Conservation (phyloP, 1,284 basidiomycete species). For the Rhodotorula sp. region DNA sequence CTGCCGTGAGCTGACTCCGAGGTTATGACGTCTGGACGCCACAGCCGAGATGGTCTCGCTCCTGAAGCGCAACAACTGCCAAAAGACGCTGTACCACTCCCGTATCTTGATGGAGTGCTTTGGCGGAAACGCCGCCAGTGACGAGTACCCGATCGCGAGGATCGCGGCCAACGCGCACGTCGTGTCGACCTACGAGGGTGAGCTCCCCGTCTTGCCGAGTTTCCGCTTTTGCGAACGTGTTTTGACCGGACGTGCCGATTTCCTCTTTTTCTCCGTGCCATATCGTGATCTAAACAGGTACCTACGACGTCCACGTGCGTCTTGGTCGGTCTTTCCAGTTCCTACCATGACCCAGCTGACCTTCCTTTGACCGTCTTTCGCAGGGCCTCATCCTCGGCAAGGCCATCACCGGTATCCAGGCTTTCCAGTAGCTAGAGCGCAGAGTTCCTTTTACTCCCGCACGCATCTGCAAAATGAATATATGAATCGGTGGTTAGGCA, state of each 20-base stretch:
- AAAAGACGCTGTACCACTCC: slow-evolving; percentile 75
- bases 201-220: not conserved
- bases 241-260: slow-evolving; percentile 6
- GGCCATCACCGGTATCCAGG: slow-evolving; percentile 79
- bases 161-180: slow-evolving; percentile 83
- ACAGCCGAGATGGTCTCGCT: slow-evolving; percentile 85
- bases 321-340: slow-evolving; percentile 21
- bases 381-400: slow-evolving; percentile 78
- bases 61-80: slow-evolving; percentile 94
- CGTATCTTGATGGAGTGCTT: slow-evolving; percentile 79
- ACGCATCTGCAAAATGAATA: no score
- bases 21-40: not conserved
- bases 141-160: slow-evolving; percentile 89
- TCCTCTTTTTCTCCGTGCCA: slow-evolving; percentile 15
- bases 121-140: slow-evolving; percentile 83
- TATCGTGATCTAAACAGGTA: slow-evolving; percentile 15
- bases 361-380: slow-evolving; percentile 31
- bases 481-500: no score
- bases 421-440: slow-evolving; percentile 56
- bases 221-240: not conserved
- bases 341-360: not conserved
- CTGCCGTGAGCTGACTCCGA: not conserved
- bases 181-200: slow-evolving; percentile 16
- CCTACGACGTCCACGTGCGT: slow-evolving; percentile 40
- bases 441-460: not conserved